phyloP scores from a whole-genome alignment of 805 yeast genomes.

The Teunomyces funiuensis region DNA sequence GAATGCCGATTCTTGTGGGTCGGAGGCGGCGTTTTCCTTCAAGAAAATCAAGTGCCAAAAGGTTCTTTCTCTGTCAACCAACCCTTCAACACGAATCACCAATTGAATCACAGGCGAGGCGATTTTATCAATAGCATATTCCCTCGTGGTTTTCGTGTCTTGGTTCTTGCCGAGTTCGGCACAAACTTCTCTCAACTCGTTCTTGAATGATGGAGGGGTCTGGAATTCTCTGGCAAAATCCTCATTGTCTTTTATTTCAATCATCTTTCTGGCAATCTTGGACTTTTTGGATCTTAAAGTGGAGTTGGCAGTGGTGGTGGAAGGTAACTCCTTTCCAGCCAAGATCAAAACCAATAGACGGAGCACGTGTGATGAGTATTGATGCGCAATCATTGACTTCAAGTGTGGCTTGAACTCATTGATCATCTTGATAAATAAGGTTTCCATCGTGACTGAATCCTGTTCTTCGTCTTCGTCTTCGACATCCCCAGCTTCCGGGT shows the following conservation, averaged over 20 bases:
- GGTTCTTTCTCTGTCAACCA: constrained; percentile 69
- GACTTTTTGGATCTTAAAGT: constrained; percentile 79
- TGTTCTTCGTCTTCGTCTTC: constrained; percentile 36
- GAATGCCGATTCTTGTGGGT: constrained; percentile 70
- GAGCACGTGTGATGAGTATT: constrained; percentile 86
- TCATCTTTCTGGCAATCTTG: constrained; percentile 90
- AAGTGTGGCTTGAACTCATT: constrained; percentile 64
- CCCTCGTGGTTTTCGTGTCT: constrained; percentile 53
- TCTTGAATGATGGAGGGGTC: constrained; percentile 67
- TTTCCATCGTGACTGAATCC: constrained; percentile 59
- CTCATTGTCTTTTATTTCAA: constrained; percentile 76
- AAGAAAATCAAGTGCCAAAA: constrained; percentile 66
- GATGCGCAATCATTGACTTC: constrained; percentile 62
- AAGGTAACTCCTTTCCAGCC: constrained; percentile 77
- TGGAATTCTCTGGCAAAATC: constrained; percentile 67
- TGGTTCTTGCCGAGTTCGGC: constrained; percentile 34
- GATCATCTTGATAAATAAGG: constrained; percentile 60
- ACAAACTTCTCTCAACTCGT: constrained; percentile 53
- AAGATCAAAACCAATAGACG: constrained; percentile 69
- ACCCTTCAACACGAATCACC: constrained; percentile 75
- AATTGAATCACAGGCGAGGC: constrained; percentile 89
- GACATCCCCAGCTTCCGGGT: constrained; percentile 26
- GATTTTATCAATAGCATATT: constrained; percentile 70
- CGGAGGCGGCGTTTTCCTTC: constrained; percentile 47
- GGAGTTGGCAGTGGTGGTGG: constrained; percentile 65